Evolutionary conservation across 768 basidiomycete species (phyloP).

Genomic region (Kwoniella pini): DNA sequence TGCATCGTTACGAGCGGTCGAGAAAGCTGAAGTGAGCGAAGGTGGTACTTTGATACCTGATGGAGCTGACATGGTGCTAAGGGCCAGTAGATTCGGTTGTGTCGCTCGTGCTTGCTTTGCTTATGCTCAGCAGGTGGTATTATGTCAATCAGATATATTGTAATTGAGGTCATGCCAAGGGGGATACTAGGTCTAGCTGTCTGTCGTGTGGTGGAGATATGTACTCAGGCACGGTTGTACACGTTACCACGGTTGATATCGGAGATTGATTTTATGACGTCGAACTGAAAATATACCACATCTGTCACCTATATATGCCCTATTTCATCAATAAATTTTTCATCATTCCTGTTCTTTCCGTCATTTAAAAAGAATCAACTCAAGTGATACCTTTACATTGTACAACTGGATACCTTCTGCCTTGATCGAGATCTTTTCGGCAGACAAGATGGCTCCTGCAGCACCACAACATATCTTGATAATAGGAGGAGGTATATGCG

Average conservation of each 20-base stretch:
- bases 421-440: too few species aligned
- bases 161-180: conserved; percentile 4
- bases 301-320: too few species aligned
- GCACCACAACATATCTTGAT: conserved; percentile 62
- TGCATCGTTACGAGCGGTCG: conserved; percentile 24
- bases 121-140: too few species aligned
- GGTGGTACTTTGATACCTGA: conserved; percentile 53
- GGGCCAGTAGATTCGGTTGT: neutral
- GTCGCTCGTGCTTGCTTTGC: too few species aligned
- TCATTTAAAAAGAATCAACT: too few species aligned
- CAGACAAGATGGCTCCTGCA: conserved; percentile 1
- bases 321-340: too few species aligned
- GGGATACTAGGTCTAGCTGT: too few species aligned
- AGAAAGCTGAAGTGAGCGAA: conserved; percentile 41
- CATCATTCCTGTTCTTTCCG: too few species aligned
- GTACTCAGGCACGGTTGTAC: neutral
- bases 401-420: too few species aligned
- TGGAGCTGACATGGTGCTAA: conserved; percentile 48
- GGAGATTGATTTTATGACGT: conserved; percentile 8
- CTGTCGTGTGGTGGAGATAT: neutral
- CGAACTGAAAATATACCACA: neutral
- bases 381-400: too few species aligned
- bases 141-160: too few species aligned
- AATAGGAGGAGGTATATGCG: conserved; percentile 84
- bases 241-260: conserved; percentile 4